Base-by-base conservation (phyloP, 2,329 filamentous ascomycete species). In the Cladosporium sp. region DNA sequence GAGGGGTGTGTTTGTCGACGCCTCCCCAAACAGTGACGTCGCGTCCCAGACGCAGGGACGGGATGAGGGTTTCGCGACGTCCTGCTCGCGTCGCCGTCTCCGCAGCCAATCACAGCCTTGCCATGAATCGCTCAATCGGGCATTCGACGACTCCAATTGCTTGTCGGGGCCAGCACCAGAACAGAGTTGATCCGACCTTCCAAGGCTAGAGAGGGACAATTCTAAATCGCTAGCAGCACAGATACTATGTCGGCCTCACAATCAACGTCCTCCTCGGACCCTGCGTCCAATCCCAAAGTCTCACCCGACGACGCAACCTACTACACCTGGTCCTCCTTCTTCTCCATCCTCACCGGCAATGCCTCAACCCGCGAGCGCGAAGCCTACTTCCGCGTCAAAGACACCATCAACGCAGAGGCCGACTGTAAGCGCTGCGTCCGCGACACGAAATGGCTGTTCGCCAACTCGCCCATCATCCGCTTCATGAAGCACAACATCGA, bases 401-500 rank as follows among this genome's bases (percentile, higher is more conserved):
- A 95, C 74, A 76, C 79, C 52, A 77, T 83, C 53, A 84, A 90
- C 71, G 89, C 93, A 73, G 81, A 80, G 56, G 74, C 77, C 31
- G 90, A 96, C 77, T 91, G 87, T 77, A 79, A 78, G 65, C 82
- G 83, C 51, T 95, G 89, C 76, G 89, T 96, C 66, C 74, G 84
- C 41, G 82, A 88, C 71, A 84, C 89, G 53, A 86, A 93, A 70
- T 96, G 87, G 77, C 81, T 95, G 34, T 82, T 97, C 63, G 74
- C 82, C 66, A 87, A 91, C 76, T 92, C 86, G 52, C 93, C 93
- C 28, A 82, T 88, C 53, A 84, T 98, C 55, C 85, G 86, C 56
- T 98, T 95, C 78, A 76, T 98, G 72, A 83, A 82, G 52, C 83
- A 93, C 59, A 89, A 90, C 70, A 86, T 96, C 62, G 76, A 75